phyloP scores from a whole-genome alignment of 2,329 filamentous ascomycete species.

The Pseudogymnoascus sp. region DNA sequence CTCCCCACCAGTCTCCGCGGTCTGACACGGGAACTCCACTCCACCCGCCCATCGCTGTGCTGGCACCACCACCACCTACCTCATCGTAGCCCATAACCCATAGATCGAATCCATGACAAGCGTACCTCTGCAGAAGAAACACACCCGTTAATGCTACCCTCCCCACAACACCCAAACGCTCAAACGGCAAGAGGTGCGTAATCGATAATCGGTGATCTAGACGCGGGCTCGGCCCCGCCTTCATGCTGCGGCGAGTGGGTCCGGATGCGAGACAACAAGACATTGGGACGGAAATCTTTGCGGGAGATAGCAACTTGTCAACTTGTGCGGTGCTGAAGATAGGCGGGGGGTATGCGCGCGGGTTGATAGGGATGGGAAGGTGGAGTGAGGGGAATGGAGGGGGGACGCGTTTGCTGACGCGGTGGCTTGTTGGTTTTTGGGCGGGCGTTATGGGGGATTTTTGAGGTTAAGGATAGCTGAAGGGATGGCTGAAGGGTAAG shows the following conservation, averaged over 20 bases:
- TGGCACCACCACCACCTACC: neutral
- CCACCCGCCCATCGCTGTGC: neutral
- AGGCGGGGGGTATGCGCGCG: neutral
- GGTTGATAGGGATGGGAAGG: neutral
- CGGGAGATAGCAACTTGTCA: neutral
- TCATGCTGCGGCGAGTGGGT: neutral
- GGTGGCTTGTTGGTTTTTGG: neutral
- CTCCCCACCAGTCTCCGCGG: neutral
- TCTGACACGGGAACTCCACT: neutral
- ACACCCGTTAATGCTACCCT: neutral
- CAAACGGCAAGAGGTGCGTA: neutral
- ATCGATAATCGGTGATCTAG: neutral
- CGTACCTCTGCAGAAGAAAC: neutral
- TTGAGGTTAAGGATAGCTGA: neutral
- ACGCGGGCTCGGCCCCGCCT: neutral
- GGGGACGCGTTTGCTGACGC: neutral
- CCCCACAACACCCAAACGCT: neutral
- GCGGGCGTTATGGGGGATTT: neutral
- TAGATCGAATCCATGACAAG: neutral
- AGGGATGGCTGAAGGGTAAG: conserved; percentile 15
- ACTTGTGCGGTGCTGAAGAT: neutral
- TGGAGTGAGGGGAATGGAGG: neutral
- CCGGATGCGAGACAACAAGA: neutral
- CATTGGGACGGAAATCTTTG: neutral
- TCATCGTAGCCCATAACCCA: neutral